Evolutionary conservation across 1,284 basidiomycete species (phyloP), one percentile per base, ranked within the genome.

Genomic region (Leccinum fuscescens): DNA sequence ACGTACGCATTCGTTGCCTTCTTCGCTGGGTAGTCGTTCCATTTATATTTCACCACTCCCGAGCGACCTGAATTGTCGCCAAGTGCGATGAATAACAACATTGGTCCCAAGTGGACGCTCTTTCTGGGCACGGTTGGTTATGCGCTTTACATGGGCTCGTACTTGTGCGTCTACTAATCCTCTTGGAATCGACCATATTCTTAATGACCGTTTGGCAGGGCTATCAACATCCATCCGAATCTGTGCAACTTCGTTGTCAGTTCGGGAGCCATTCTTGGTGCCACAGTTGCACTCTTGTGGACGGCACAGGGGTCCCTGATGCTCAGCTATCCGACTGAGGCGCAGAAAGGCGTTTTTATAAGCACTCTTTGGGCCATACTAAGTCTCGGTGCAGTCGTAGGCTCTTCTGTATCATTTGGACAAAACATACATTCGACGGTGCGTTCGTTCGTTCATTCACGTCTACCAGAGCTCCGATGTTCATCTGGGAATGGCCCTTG

Each of bases 311-410:
- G 86, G 7, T 80, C 82, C 2, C 72, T 87, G 62, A 88, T 87
- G 82, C 76, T 88, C 54, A 78, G 82, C 3, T 88, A 88, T 67
- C 82, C 85, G 0, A 84, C 78, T 61, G 80, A 82, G 66, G 65
- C 77, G 61, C 77, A 84, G 66, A 89, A 89, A 72, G 86, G 88
- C 2, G 71, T 74, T 37, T 82, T 77, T 67, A 86, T 89, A 65
- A 80, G 79, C 49, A 78, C 88, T 56, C 85, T 89, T 72, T 90
- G 88, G 88, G 75, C 79, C 53, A 82, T 88, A 66, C 88, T 88
- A 76, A 88, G 88, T 64, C 71, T 85, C 12, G 84, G 86, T 14
- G 84, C 82, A 14, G 85, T 86, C 5, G 80, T 88, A 24, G 87
- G 87, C 4, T 78, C 82, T 1, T 78, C 82, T 9, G 83, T 88